Evolutionary conservation across 2,329 filamentous ascomycete species (phyloP).

Genomic region (Fusarium drepaniforme): DNA sequence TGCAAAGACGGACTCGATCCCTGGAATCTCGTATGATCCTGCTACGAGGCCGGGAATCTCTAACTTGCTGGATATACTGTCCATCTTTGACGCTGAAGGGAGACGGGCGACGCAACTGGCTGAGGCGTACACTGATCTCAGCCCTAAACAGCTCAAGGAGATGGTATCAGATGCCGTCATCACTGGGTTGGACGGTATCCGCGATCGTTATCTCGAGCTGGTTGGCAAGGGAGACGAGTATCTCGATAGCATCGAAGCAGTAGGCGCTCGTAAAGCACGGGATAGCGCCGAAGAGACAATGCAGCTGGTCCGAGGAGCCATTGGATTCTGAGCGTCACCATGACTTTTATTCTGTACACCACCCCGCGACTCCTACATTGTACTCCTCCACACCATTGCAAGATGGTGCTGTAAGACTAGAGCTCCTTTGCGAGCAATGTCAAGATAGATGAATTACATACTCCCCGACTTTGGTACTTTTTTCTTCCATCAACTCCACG

Average conservation of each 20-base stretch:
- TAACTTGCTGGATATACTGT: conserved; percentile 87
- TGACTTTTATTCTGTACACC: conserved; percentile 11
- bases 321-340: conserved; percentile 57
- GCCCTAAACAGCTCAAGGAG: conserved; percentile 58
- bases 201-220: conserved; percentile 67
- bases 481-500: conserved; percentile 7
- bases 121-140: conserved; percentile 51
- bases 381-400: background rate
- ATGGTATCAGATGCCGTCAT: conserved; percentile 71
- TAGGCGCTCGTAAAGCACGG: conserved; percentile 72
- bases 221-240: conserved; percentile 61
- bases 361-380: background rate
- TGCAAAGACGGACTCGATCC: conserved; percentile 81
- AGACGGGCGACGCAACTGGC: conserved; percentile 57
- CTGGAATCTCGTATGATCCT: conserved; percentile 79
- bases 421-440: conserved; percentile 4
- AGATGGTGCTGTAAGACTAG: conserved; percentile 1
- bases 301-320: conserved; percentile 62
- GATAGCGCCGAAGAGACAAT: conserved; percentile 71
- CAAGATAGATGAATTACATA: background rate
- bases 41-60: conserved; percentile 81
- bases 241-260: conserved; percentile 67
- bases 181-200: conserved; percentile 63
- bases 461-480: background rate
- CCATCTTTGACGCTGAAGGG: conserved; percentile 68